Base-by-base conservation (phyloP, 2,329 filamentous ascomycete species). In the Arthroderma sp. region DNA sequence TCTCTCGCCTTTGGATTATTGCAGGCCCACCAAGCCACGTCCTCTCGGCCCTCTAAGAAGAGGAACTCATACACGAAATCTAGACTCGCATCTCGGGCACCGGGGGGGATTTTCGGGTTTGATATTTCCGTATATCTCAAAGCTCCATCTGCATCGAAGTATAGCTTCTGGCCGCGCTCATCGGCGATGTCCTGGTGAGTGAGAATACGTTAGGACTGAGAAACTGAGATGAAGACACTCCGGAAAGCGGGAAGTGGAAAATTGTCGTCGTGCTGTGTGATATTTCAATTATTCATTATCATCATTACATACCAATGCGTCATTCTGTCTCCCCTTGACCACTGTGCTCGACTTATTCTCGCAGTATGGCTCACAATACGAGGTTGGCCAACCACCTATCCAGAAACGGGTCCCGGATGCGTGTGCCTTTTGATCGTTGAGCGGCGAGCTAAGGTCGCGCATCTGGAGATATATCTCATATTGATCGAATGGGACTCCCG, bases 1-100 rank as follows among this genome's bases (percentile, higher is more conserved):
- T 30, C 10, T 8, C 41, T 11, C 6, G 29, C 5, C 3, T 32
- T 29, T 27, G 42, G 3, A 11, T 36, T 36, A 6, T 29, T 27
- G 28, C 42, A 44, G 8, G 42, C 42, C 34, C 29, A 44, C 42
- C 42, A 44, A 22, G 15, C 31, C 42, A 34, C 32, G 42, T 34
- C 8, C 34, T 36, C 9, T 33, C 28, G n/a, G 34, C 28, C n/a
- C 10, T 9, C 32, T 32, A 30, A 36, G 42, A 22, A 44, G 28
- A 10, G 31, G 29, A 37, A 31, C 29, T 31, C 29, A 36, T 15
- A 44, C 27, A 29, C 36, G 29, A 34, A 39, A 5, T 38, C 32
- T 10, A 43, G 34, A 9, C 34, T 15, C 6, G 5, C 42, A 5
- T 8, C 38, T n/a, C n/a, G 32, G 8, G 42, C 29, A 29, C 36